Evolutionary conservation across 148 eudicot genomes (phyloP).

Genomic region (Camellia sinensis): DNA sequence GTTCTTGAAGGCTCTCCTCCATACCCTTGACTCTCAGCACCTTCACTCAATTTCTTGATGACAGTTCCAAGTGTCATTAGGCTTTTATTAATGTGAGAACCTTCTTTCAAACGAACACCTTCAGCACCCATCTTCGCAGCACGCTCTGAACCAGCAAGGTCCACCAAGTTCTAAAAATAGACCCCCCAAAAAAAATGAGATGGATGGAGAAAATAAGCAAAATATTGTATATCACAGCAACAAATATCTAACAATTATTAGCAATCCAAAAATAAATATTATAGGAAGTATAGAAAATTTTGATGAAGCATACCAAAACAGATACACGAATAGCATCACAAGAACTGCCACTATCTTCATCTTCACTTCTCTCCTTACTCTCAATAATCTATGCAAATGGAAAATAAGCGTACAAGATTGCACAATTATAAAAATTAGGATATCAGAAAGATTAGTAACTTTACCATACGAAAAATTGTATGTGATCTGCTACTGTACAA

Average conservation of each 20-base stretch:
- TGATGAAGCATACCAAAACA: constrained; percentile 60
- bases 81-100: constrained; percentile 91
- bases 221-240: constrained; percentile 1
- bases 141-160: constrained; percentile 94
- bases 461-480: constrained; percentile 96
- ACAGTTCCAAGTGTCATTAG: constrained; percentile 95
- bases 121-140: constrained; percentile 97
- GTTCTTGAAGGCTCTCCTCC: no score
- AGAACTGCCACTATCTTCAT: constrained; percentile 37
- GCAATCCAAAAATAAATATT: no score
- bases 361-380: constrained; percentile 75
- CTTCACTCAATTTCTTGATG: constrained; percentile 92
- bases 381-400: constrained; percentile 66
- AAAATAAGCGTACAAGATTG: neutral
- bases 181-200: neutral
- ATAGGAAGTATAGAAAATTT: neutral
- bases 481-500: constrained; percentile 96
- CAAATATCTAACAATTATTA: neutral
- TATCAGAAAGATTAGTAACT: constrained; percentile 10
- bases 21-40: constrained; percentile 87
- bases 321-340: constrained; percentile 94
- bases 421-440: neutral
- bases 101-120: constrained; percentile 94
- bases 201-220: neutral
- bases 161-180: constrained; percentile 73